A percentile compares a stretch with the other conserved stretches of the same genome.
Evolutionary conservation across 2,329 filamentous ascomycete genomes (phyloP).

Genomic region (Aschersonia sp.): DNA sequence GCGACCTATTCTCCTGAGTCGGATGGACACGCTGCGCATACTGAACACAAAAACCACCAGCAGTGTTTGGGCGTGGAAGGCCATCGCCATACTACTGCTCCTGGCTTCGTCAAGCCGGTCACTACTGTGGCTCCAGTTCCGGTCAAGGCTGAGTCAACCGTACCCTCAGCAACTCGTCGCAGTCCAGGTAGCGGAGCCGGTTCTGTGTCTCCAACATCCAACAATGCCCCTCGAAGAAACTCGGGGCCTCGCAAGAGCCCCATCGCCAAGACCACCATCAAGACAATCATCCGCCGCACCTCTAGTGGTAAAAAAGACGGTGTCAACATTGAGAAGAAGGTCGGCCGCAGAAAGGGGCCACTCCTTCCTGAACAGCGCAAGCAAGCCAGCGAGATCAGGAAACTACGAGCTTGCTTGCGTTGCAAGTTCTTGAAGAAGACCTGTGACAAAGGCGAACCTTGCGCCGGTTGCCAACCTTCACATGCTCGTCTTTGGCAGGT

Average conservation of each 20-base stretch:
- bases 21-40: conserved; percentile 34
- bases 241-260: conserved; percentile 63
- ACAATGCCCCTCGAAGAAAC: conserved; percentile 47
- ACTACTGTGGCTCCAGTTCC: conserved; percentile 54
- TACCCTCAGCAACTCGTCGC: conserved; percentile 36
- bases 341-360: conserved; percentile 79
- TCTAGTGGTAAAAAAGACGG: conserved; percentile 68
- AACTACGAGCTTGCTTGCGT: conserved; percentile 80
- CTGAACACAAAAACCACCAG: conserved; percentile 30
- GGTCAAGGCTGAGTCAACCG: conserved; percentile 40
- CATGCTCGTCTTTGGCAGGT: conserved; percentile 96
- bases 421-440: conserved; percentile 99
- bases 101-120: conserved; percentile 51
- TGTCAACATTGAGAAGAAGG: conserved; percentile 65
- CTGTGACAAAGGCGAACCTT: conserved; percentile 94
- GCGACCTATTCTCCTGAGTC: conserved; percentile 75
- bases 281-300: conserved; percentile 70
- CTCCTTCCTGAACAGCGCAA: conserved; percentile 87
- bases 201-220: conserved; percentile 46
- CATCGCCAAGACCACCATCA: conserved; percentile 61
- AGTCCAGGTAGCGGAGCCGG: conserved; percentile 46
- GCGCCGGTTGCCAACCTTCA: conserved; percentile 86
- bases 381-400: conserved; percentile 92
- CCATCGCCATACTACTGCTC: conserved; percentile 25
- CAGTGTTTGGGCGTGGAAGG: conserved; percentile 47